phyloP scores from a whole-genome alignment of 352 stramenopile species.

The Phytophthora nicotianae region DNA sequence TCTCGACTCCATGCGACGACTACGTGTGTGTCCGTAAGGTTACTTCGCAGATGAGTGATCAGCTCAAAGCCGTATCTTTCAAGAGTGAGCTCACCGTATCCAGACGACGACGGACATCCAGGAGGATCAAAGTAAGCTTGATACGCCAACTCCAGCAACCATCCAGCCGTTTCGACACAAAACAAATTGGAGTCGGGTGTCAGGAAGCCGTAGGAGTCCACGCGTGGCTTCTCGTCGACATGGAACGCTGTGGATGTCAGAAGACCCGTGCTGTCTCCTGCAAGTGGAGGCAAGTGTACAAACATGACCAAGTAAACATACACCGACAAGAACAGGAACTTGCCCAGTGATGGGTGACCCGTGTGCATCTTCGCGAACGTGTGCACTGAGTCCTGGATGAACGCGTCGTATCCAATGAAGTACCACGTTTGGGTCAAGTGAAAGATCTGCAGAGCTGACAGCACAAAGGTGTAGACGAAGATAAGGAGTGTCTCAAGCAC shows the following conservation, averaged over 20 bases:
- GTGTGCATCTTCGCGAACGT: constrained; percentile 66
- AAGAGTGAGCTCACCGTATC: constrained; percentile 75
- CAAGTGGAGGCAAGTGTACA: constrained; percentile 73
- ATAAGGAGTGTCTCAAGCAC: constrained; percentile 79
- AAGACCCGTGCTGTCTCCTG: constrained; percentile 51
- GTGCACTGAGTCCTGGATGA: constrained; percentile 74
- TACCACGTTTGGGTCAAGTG: constrained; percentile 69
- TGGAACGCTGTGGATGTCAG: constrained; percentile 75
- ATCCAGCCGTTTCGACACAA: constrained; percentile 85
- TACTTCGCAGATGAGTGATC: constrained; percentile 78
- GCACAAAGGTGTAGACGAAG: constrained; percentile 70
- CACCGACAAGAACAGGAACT: constrained; percentile 81
- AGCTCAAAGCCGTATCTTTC: constrained; percentile 84
- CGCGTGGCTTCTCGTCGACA: constrained; percentile 63
- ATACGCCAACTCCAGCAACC: constrained; percentile 83
- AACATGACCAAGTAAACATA: constrained; percentile 88
- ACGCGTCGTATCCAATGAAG: constrained; percentile 65
- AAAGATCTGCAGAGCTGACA: constrained; percentile 74
- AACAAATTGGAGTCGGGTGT: constrained; percentile 80
- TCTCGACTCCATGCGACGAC: constrained; percentile 56
- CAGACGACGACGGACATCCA: constrained; percentile 74
- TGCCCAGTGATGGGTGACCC: constrained; percentile 59
- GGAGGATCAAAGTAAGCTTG: constrained; percentile 89
- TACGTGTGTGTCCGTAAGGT: constrained; percentile 80
- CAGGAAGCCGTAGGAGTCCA: constrained; percentile 70